Evolutionary conservation across 2,329 filamentous ascomycete genomes (phyloP).

Genomic region (Pseudocercospora cruenta): DNA sequence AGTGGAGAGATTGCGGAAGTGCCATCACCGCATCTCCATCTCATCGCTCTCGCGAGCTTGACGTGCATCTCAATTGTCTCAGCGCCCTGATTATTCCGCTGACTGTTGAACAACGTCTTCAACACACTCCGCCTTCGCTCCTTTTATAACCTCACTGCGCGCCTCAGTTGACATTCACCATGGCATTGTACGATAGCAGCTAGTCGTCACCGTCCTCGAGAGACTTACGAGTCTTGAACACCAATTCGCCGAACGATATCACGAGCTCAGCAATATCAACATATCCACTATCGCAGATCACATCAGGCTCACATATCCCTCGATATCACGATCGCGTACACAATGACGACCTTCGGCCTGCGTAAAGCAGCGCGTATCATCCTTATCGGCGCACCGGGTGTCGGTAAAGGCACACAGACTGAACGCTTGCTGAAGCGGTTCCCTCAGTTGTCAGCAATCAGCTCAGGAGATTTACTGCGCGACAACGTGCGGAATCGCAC

Average conservation of each 20-base stretch:
- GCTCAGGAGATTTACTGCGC: slow-evolving; percentile 88
- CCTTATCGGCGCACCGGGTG: slow-evolving; percentile 91
- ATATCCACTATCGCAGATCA: not conserved
- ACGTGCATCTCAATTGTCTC: not conserved
- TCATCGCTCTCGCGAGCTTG: not conserved
- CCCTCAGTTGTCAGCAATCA: slow-evolving; percentile 86
- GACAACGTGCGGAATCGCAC: slow-evolving; percentile 90
- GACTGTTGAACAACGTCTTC: slow-evolving; percentile 11
- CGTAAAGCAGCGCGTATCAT: slow-evolving; percentile 81
- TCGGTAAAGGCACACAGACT: slow-evolving; percentile 92
- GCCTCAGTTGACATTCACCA: slow-evolving; percentile 17
- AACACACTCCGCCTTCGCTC: not conserved
- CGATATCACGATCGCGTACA: not conserved
- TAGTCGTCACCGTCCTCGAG: slow-evolving; percentile 19
- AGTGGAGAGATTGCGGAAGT: not conserved
- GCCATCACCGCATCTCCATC: not conserved
- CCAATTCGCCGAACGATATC: slow-evolving; percentile 5
- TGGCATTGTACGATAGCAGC: slow-evolving; percentile 34
- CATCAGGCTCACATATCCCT: not conserved
- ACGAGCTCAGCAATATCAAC: not conserved
- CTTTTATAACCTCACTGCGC: not conserved
- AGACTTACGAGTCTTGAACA: slow-evolving; percentile 23
- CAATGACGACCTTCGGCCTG: slow-evolving; percentile 47
- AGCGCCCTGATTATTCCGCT: not conserved
- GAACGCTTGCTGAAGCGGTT: slow-evolving; percentile 85